Conservation (phyloP, 2,329 filamentous ascomycete genomes). For the Alternaria consortialis region DNA sequence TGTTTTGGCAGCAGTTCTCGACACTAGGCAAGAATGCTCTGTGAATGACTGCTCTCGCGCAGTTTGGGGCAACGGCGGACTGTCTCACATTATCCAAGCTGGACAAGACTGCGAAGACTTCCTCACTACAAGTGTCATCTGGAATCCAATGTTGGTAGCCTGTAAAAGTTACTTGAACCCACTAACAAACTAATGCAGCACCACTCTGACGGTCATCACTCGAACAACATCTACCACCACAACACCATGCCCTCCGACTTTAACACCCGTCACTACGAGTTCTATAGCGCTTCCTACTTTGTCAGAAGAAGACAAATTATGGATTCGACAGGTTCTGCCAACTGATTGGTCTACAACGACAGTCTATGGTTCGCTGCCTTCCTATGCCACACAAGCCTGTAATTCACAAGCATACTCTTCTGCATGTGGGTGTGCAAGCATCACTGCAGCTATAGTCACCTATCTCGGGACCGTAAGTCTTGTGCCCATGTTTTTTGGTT, state of each 20-base stretch:
- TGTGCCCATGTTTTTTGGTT: too few relatives aligned
- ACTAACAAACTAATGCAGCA: conserved; percentile 7
- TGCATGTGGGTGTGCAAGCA: conserved; percentile 37
- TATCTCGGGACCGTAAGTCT: conserved; percentile 33
- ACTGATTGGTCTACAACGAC: conserved; percentile 24
- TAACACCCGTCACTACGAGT: conserved; percentile 4
- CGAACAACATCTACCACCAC: conserved; percentile 19
- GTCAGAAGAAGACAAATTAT: neutral
- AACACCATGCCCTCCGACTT: conserved; percentile 14
- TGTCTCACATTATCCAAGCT: conserved; percentile 23
- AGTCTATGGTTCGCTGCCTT: conserved; percentile 31
- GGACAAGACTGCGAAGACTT: conserved; percentile 32
- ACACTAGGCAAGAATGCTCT: conserved; percentile 31
- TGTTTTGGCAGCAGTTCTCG: conserved; percentile 25
- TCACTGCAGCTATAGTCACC: conserved; percentile 26
- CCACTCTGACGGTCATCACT: conserved; percentile 19
- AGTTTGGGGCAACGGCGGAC: conserved; percentile 30
- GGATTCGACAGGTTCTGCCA: conserved; percentile 19
- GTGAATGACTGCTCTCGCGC: conserved; percentile 38
- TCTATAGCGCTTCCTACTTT: neutral
- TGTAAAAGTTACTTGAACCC: neutral
- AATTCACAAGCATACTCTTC: conserved; percentile 29
- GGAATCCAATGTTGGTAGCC: conserved; percentile 35
- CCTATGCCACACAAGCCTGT: conserved; percentile 34
- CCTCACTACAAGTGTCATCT: conserved; percentile 36